Evolutionary conservation across 1,284 basidiomycete genomes (phyloP).

Genomic region (Fomitopsis pinicola): DNA sequence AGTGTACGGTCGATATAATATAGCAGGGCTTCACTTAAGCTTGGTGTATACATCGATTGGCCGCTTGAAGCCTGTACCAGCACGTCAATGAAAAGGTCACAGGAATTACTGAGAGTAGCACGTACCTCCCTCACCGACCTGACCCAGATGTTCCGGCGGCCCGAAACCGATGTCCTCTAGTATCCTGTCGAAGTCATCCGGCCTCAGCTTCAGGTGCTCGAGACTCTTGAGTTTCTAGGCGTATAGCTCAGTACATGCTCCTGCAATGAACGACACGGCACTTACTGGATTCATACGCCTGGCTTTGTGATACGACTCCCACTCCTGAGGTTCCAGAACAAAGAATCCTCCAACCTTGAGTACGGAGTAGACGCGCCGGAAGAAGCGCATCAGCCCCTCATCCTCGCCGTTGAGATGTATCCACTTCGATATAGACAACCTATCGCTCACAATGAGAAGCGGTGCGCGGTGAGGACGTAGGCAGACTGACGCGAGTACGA

Average conservation of each 20-base stretch:
- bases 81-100: background rate
- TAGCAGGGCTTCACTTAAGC: constrained; percentile 2
- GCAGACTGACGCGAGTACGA: constrained; percentile 64
- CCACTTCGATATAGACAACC: constrained; percentile 84
- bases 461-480: background rate
- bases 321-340: constrained; percentile 74
- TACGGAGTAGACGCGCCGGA: constrained; percentile 51
- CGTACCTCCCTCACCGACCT: constrained; percentile 55
- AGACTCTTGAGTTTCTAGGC: constrained; percentile 51
- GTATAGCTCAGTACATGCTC: background rate
- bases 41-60: constrained; percentile 45
- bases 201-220: constrained; percentile 49
- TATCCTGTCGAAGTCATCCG: constrained; percentile 53
- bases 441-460: constrained; percentile 23
- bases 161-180: constrained; percentile 61
- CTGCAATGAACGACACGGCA: constrained; percentile 11
- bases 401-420: constrained; percentile 79
- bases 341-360: constrained; percentile 58
- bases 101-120: background rate
- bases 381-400: constrained; percentile 59
- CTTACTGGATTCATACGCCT: constrained; percentile 57
- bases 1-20: background rate
- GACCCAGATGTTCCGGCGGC: constrained; percentile 44
- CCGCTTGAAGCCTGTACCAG: constrained; percentile 40
- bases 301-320: constrained; percentile 75